Conservation (phyloP, 2,329 filamentous ascomycete genomes). For the Aspergillus brasiliensis region DNA sequence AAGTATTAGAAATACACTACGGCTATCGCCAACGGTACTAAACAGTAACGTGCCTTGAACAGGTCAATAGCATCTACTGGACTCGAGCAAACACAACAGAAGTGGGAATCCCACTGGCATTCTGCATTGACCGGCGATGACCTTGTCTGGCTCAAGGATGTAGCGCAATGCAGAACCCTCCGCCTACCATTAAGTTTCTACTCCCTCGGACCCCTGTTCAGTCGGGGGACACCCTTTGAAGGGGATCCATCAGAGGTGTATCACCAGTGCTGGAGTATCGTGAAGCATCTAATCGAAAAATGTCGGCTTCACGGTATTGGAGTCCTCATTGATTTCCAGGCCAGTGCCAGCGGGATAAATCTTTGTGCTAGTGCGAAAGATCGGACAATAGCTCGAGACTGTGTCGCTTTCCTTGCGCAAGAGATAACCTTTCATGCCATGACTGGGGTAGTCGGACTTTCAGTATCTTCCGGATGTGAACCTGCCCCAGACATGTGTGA, state of each 20-base stretch:
- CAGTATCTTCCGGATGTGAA: slow-evolving; percentile 60
- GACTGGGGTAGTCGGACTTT: slow-evolving; percentile 56
- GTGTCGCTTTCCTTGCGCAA: slow-evolving; percentile 54
- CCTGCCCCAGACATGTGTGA: slow-evolving; percentile 57
- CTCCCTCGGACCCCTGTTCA: slow-evolving; percentile 56
- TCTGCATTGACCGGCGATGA: slow-evolving; percentile 54
- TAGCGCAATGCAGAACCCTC: slow-evolving; percentile 59
- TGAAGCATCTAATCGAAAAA: slow-evolving; percentile 51
- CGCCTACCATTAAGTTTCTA: slow-evolving; percentile 65
- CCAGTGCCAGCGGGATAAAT: slow-evolving; percentile 61
- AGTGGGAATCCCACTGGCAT: slow-evolving; percentile 59
- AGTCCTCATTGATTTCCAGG: slow-evolving; percentile 61
- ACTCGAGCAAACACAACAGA: slow-evolving; percentile 50
- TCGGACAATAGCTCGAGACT: slow-evolving; percentile 50
- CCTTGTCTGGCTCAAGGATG: slow-evolving; percentile 54
- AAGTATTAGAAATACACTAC: slow-evolving; percentile 1
- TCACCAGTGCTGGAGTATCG: slow-evolving; percentile 54
- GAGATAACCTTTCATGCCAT: slow-evolving; percentile 46
- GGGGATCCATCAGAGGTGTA: slow-evolving; percentile 52
- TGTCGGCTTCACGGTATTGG: slow-evolving; percentile 54
- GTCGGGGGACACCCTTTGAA: slow-evolving; percentile 55
- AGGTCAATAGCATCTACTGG: slow-evolving; percentile 51
- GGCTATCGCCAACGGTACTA: not conserved
- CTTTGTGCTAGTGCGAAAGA: slow-evolving; percentile 53
- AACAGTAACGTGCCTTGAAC: not conserved